These are phyloP conservation scores for Limonium bicolor DNA, from an alignment of 148 eudicot species.

Conservation along the genomic window DNA sequence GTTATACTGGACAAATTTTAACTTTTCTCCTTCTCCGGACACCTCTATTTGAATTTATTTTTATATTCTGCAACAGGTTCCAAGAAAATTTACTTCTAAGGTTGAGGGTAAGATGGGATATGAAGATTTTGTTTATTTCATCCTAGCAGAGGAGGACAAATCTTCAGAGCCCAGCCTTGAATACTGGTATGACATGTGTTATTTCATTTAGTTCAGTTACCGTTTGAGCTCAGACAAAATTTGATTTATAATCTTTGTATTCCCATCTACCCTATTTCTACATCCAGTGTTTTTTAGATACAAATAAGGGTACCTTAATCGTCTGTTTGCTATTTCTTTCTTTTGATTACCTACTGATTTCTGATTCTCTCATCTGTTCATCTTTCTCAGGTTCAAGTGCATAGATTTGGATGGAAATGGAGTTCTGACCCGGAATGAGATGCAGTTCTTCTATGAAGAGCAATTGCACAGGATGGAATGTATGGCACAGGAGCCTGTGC, in stretches of 20 bases:
- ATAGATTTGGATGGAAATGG: constrained; percentile 95
- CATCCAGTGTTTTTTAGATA: too few species aligned
- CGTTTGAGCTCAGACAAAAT: too few species aligned
- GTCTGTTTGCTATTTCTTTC: too few species aligned
- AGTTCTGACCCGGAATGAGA: constrained; percentile 67
- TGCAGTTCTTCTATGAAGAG: constrained; percentile 98
- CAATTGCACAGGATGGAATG: constrained; percentile 99
- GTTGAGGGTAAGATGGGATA: constrained; percentile 99
- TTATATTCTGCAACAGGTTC: constrained; percentile 39
- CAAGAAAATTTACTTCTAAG: constrained; percentile 74
- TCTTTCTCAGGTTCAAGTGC: constrained; percentile 99
- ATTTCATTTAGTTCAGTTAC: too few species aligned
- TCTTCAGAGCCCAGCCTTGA: constrained; percentile 95
- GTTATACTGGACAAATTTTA: too few species aligned
- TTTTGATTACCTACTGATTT: too few species aligned
- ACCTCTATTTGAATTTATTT: neutral
- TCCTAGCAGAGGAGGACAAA: constrained; percentile 93
- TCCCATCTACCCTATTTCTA: too few species aligned
- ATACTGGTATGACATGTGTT: constrained; percentile 46
- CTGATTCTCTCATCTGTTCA: neutral
- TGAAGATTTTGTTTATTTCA: constrained; percentile 96
- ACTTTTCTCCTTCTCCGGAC: neutral
- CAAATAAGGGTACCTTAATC: too few species aligned
- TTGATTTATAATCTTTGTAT: too few species aligned
- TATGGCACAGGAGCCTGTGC: constrained; percentile 98